Evolutionary conservation across 805 yeast species (phyloP).

Genomic region (Millerago galiae): DNA sequence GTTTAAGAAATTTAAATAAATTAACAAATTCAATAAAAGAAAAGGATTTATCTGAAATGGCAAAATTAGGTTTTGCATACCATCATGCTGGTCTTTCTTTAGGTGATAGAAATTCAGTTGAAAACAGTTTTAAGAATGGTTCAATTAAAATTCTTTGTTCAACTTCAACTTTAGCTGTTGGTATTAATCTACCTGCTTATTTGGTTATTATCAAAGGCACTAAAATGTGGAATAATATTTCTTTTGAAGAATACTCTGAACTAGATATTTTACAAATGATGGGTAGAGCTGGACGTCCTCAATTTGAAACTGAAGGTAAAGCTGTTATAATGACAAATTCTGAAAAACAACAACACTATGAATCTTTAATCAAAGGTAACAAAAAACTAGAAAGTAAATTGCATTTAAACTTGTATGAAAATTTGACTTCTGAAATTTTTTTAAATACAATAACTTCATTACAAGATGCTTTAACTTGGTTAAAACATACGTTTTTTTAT

Average conservation of each 20-base stretch:
- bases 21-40: conserved; percentile 16
- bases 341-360: conserved; percentile 31
- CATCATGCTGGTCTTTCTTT: conserved; percentile 54
- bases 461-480: conserved; percentile 39
- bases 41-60: conserved; percentile 22
- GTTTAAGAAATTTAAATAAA: neutral
- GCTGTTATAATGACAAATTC: conserved; percentile 43
- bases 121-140: conserved; percentile 38
- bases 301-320: conserved; percentile 42
- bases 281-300: conserved; percentile 62
- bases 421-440: conserved; percentile 38
- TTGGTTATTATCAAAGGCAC: conserved; percentile 58
- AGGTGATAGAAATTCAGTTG: conserved; percentile 41
- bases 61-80: conserved; percentile 37
- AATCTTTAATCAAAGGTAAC: conserved; percentile 34
- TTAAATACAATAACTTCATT: conserved; percentile 32
- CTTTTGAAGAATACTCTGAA: conserved; percentile 46
- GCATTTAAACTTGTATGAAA: conserved; percentile 33
- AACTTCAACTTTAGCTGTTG: conserved; percentile 56
- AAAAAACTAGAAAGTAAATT: conserved; percentile 42
- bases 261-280: conserved; percentile 56
- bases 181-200: conserved; percentile 57
- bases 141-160: conserved; percentile 41
- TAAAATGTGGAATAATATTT: conserved; percentile 47
- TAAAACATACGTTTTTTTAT: conserved; percentile 43